A percentile compares a stretch with the other conserved stretches of the same genome.
These are phyloP conservation scores for Cardamine occulta DNA, from an alignment of 345 rosid species.

Conservation along the genomic window DNA sequence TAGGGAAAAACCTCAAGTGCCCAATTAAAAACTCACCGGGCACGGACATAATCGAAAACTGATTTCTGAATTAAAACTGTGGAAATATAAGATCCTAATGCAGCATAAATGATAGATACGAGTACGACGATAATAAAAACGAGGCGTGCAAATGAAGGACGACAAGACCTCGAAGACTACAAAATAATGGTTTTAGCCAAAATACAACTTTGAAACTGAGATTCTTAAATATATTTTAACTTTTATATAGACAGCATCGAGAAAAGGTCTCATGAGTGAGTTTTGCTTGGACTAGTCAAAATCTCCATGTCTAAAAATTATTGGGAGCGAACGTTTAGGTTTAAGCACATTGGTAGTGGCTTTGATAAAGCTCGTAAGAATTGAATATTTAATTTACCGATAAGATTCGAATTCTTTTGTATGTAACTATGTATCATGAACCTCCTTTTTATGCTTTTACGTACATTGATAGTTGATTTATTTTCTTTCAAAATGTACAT, in stretches of 20 bases:
- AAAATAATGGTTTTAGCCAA: constrained; percentile 41
- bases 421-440: not conserved
- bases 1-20: not conserved
- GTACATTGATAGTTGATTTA: not conserved
- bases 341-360: constrained; percentile 5
- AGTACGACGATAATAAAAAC: constrained; percentile 35
- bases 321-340: constrained; percentile 9
- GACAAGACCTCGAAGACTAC: constrained; percentile 53
- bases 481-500: not conserved
- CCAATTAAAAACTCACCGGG: not conserved
- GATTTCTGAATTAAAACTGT: not conserved
- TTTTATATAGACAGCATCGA: constrained; percentile 27
- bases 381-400: constrained; percentile 10
- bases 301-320: not conserved
- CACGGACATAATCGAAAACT: not conserved
- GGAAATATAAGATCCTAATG: not conserved
- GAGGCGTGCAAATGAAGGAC: constrained; percentile 45
- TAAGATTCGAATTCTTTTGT: constrained; percentile 22
- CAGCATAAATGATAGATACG: constrained; percentile 26
- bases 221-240: constrained; percentile 12
- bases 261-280: constrained; percentile 36
- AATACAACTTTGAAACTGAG: constrained; percentile 45
- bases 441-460: not conserved
- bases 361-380: not conserved
- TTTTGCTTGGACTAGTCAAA: constrained; percentile 46